These are phyloP conservation scores for Trypanosoma melophagium DNA, from an alignment of 208 protist genomes.

Conservation along the genomic window DNA sequence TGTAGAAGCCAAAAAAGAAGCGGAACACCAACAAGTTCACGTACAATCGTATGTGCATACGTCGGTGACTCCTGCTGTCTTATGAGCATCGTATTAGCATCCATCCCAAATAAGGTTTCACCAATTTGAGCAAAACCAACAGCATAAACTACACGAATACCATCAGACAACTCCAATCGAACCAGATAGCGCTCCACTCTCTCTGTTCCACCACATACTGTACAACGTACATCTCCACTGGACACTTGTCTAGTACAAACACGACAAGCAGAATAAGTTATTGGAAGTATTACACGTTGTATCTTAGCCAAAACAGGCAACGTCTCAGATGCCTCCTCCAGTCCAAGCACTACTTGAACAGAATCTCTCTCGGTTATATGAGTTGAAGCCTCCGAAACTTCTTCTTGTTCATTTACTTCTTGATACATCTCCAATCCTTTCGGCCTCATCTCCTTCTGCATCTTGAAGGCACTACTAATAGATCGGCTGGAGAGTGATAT, in stretches of 20 bases:
- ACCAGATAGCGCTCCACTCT: constrained; percentile 29
- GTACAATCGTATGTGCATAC: constrained; percentile 5
- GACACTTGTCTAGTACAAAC: constrained; percentile 7
- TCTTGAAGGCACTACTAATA: constrained; percentile 32
- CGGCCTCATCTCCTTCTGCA: constrained; percentile 15
- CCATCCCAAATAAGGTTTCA: constrained; percentile 40
- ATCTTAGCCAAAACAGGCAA: constrained; percentile 42
- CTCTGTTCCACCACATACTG: constrained; percentile 25
- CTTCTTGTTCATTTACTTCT: background rate
- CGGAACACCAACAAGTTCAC: constrained; percentile 40
- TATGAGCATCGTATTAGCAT: constrained; percentile 15
- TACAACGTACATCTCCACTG: constrained; percentile 16
- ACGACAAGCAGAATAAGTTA: constrained; percentile 20
- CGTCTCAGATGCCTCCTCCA: constrained; percentile 33
- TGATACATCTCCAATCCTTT: background rate
- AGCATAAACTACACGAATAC: constrained; percentile 24
- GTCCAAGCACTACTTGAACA: constrained; percentile 22
- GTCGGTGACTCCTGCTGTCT: constrained; percentile 3
- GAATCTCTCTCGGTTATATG: background rate
- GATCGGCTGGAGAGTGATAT: constrained; percentile 49
- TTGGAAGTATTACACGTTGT: constrained; percentile 33
- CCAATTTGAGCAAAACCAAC: constrained; percentile 28
- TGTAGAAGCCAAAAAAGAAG: constrained; percentile 50
- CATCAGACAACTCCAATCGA: constrained; percentile 45
- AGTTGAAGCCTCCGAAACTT: too few species aligned